A percentile compares a stretch with the other conserved stretches of the same genome.
Conservation (phyloP, 345 rosid genomes). For the Salix exigua region DNA sequence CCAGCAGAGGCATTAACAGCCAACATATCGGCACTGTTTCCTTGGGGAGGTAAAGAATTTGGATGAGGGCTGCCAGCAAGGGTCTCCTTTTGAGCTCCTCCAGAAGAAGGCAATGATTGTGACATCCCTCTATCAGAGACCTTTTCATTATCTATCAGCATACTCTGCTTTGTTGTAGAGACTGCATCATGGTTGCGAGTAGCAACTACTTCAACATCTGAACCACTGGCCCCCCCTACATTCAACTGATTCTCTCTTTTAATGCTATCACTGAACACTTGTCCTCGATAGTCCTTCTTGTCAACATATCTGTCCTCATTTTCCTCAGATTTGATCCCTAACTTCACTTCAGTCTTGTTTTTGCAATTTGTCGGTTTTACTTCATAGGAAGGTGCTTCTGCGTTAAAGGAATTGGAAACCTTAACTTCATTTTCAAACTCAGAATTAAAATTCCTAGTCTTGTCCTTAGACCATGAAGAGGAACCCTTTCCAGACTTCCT, state of each 20-base stretch:
- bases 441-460: slow-evolving; percentile 38
- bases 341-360: slow-evolving; percentile 39
- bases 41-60: slow-evolving; percentile 34
- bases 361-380: slow-evolving; percentile 40
- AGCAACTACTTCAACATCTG: slow-evolving; percentile 42
- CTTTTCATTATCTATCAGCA: slow-evolving; percentile 38
- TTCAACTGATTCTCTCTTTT: slow-evolving; percentile 38
- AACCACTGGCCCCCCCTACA: slow-evolving; percentile 29
- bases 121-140: slow-evolving; percentile 40
- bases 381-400: slow-evolving; percentile 32
- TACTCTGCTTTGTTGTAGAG: slow-evolving; percentile 38
- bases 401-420: slow-evolving; percentile 36
- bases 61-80: slow-evolving; percentile 19
- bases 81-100: slow-evolving; percentile 41
- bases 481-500: slow-evolving; percentile 64
- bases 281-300: slow-evolving; percentile 42
- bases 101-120: slow-evolving; percentile 40
- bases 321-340: slow-evolving; percentile 31
- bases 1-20: slow-evolving; percentile 28
- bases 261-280: slow-evolving; percentile 32
- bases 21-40: slow-evolving; percentile 24
- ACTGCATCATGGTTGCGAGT: slow-evolving; percentile 32
- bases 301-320: slow-evolving; percentile 42
- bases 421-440: slow-evolving; percentile 14
- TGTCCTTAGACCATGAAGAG: slow-evolving; percentile 66